Evolutionary conservation across 1,284 basidiomycete genomes (phyloP).

Genomic region (Austroboletus novae-zelandiae): DNA sequence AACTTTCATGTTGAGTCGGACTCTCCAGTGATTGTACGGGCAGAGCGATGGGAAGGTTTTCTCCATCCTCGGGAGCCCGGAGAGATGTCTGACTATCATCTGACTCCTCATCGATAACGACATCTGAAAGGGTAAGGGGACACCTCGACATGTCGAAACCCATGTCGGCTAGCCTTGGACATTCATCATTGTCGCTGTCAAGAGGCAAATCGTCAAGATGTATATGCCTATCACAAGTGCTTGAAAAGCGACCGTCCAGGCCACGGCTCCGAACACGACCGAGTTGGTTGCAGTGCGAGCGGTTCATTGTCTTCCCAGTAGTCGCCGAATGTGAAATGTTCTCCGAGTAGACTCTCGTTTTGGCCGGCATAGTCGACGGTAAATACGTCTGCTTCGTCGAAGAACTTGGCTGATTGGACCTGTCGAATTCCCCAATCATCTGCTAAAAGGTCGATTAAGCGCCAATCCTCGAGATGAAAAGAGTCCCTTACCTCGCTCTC

Average conservation of each 20-base stretch:
- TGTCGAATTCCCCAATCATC: constrained; percentile 33
- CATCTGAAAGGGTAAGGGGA: constrained; percentile 26
- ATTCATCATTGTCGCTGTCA: constrained; percentile 2
- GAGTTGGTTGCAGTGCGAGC: constrained; percentile 22
- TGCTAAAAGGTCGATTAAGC: constrained; percentile 14
- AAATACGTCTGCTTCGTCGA: constrained; percentile 23
- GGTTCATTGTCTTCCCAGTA: constrained; percentile 27
- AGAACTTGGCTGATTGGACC: constrained; percentile 1
- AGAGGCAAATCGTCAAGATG: constrained; percentile 10
- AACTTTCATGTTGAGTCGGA: neutral
- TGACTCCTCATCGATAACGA: constrained; percentile 27
- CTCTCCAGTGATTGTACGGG: neutral
- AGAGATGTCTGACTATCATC: constrained; percentile 25
- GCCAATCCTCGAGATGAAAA: neutral
- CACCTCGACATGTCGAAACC: constrained; percentile 13
- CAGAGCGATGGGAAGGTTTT: constrained; percentile 7
- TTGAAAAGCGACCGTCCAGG: neutral
- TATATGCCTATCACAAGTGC: constrained; percentile 4
- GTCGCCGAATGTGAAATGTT: no score
- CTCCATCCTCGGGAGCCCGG: constrained; percentile 28
- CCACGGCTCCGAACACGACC: constrained; percentile 1
- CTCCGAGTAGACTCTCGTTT: constrained; percentile 21
- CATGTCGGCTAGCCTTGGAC: neutral
- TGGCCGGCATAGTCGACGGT: constrained; percentile 22
- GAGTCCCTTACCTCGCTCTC: constrained; percentile 17